These are phyloP conservation scores for Cladophialophora psammophila DNA, from an alignment of 2,329 filamentous ascomycete genomes.

Conservation along the genomic window DNA sequence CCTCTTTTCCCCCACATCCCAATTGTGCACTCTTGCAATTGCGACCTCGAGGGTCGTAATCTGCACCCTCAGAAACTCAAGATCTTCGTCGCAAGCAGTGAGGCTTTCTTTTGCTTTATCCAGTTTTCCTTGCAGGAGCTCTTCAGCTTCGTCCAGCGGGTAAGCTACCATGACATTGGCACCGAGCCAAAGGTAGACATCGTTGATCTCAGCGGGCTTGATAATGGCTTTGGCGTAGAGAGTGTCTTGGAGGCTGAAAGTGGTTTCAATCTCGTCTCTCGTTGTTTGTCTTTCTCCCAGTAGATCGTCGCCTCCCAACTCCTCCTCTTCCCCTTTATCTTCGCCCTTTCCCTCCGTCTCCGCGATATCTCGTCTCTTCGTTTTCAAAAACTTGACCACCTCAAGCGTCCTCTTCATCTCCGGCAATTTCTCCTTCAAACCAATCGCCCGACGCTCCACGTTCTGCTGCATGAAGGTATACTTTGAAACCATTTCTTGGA, in stretches of 20 bases:
- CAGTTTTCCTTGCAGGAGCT: constrained; percentile 78
- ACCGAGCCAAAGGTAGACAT: constrained; percentile 97
- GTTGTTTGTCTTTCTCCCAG: neutral
- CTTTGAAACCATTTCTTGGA: constrained; percentile 72
- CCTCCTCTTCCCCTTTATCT: constrained; percentile 1
- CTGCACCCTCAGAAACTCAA: constrained; percentile 94
- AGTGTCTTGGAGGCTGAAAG: constrained; percentile 96
- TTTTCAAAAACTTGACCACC: constrained; percentile 83
- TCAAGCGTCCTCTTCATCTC: constrained; percentile 97
- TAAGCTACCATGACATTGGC: constrained; percentile 99
- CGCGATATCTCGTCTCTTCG: constrained; percentile 70
- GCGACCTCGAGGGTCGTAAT: constrained; percentile 98
- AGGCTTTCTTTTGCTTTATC: constrained; percentile 79
- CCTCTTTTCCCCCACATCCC: constrained; percentile 94
- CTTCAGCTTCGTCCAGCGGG: constrained; percentile 84
- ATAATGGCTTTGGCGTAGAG: constrained; percentile 88
- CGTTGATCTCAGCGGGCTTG: constrained; percentile 72
- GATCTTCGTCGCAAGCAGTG: constrained; percentile 90
- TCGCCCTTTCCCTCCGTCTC: constrained; percentile 2
- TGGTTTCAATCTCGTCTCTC: constrained; percentile 70
- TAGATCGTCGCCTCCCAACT: constrained; percentile 23
- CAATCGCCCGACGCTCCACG: constrained; percentile 79
- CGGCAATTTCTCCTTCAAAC: constrained; percentile 91
- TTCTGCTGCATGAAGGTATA: constrained; percentile 99
- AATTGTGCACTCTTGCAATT: constrained; percentile 97